Conservation (phyloP, 1,284 basidiomycete genomes). For the Sporisorium graminicola region DNA sequence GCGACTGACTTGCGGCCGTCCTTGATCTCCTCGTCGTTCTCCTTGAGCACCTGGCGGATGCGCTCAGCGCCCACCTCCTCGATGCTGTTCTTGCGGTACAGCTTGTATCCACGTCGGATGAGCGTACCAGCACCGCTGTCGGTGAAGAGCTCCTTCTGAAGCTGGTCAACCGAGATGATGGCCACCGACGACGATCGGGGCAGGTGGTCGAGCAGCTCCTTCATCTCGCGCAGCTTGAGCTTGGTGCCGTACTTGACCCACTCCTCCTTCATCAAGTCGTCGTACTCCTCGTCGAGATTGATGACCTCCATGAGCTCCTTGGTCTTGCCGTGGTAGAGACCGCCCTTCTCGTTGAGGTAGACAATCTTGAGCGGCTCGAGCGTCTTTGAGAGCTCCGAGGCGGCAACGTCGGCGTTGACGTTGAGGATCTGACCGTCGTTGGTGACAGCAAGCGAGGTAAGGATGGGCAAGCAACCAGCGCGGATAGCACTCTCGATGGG, state of each 20-base stretch:
- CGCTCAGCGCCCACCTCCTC: slow-evolving; percentile 90
- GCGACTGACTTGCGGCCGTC: slow-evolving; percentile 88
- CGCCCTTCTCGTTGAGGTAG: slow-evolving; percentile 98
- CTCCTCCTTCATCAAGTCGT: slow-evolving; percentile 95
- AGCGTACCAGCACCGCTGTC: slow-evolving; percentile 97
- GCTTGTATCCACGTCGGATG: slow-evolving; percentile 96
- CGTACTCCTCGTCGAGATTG: slow-evolving; percentile 99
- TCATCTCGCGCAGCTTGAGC: slow-evolving; percentile 98
- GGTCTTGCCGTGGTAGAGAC: slow-evolving; percentile 91
- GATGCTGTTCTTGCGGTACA: slow-evolving; percentile 87
- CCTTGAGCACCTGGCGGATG: slow-evolving; percentile 76
- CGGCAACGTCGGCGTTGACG: slow-evolving; percentile 69
- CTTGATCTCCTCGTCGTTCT: slow-evolving; percentile 92
- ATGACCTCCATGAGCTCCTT: slow-evolving; percentile 81
- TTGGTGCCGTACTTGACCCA: slow-evolving; percentile 99
- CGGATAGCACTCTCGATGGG: slow-evolving; percentile 69
- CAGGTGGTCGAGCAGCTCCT: slow-evolving; percentile 97
- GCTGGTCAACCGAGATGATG: slow-evolving; percentile 91
- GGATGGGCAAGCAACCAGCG: slow-evolving; percentile 69
- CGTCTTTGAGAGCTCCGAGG: slow-evolving; percentile 68
- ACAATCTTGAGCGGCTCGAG: slow-evolving; percentile 84
- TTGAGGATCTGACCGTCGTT: slow-evolving; percentile 69
- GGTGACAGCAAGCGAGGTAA: slow-evolving; percentile 67
- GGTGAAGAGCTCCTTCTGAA: slow-evolving; percentile 99
- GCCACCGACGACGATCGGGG: slow-evolving; percentile 98